Base-by-base conservation (phyloP, 208 protist genomes). In the Crithidia fasciculata region DNA sequence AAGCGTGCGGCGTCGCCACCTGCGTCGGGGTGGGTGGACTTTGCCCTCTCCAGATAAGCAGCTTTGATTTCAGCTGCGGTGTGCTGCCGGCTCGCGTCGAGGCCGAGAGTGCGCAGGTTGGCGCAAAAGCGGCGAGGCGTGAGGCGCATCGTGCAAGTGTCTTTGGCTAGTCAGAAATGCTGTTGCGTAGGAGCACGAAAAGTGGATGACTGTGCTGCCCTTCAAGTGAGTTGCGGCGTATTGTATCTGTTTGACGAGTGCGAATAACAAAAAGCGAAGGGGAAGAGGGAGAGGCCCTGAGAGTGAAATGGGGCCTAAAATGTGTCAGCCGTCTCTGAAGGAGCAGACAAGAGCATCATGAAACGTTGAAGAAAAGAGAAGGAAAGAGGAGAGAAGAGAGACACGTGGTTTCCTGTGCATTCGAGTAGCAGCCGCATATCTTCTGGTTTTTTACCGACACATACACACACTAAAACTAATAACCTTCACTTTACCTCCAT, bases 1-100 rank as follows among this genome's bases (percentile, higher is more conserved):
- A 87, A 85, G 53, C 9, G 18, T 15, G 63, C 59, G 28, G 78
- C 70, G 63, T 63, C 74, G 9, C 86, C 83, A 15, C 86, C 83
- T 5, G 71, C 79, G 53, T 87, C 78, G 10, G 83, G 81, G 68
- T 84, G 86, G 7, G 70, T n/a, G 12, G 18, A 37, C 61, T 88
- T 86, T 5, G 67, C 81, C 41, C 79, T 54, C 3, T 50, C 59
- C 53, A 66, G 58, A 75, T 81, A 85, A 0, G 81, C 77, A 4
- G 60, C 65, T 66, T 84, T 84, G 41, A 86, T 57, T 40, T 83
- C 80, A 1, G 66, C 69, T 59, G 66, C 45, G n/a, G 80, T 66
- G 73, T 84, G 74, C 13, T 9, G 3, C 2, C 16, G 16, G 12
- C 58, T 57, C 2, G 69, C 37, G 39, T 79, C 63, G 2, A 88